phyloP scores from a whole-genome alignment of 2,329 filamentous ascomycete species.

The Claviceps purpurea region DNA sequence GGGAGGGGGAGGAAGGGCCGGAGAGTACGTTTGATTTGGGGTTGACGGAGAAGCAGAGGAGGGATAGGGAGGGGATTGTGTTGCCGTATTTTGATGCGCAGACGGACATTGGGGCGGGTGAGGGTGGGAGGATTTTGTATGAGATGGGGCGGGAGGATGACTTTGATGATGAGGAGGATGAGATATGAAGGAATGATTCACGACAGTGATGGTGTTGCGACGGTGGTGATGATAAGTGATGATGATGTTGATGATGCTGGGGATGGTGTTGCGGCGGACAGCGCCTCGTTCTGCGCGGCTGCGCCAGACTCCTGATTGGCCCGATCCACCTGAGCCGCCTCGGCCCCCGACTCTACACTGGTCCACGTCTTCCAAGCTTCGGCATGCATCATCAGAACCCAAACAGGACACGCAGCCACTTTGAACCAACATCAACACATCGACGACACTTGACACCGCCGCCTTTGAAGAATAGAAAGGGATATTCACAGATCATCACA shows the following conservation, averaged over 20 bases:
- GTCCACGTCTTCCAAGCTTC: background rate
- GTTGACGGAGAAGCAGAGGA: conserved; percentile 79
- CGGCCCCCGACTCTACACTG: conserved; percentile 1
- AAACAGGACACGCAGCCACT: background rate
- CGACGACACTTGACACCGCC: background rate
- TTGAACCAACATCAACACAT: conserved; percentile 1
- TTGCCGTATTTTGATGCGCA: conserved; percentile 96
- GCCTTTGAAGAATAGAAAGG: background rate
- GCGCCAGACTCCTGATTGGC: conserved; percentile 7
- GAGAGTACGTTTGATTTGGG: conserved; percentile 75
- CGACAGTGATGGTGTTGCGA: background rate
- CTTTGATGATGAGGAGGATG: conserved; percentile 92
- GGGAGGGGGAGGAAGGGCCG: conserved; percentile 40
- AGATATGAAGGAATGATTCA: conserved; percentile 50
- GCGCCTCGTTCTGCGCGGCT: background rate
- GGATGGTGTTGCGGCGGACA: background rate
- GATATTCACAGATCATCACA: background rate
- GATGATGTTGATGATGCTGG: background rate
- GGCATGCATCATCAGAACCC: background rate
- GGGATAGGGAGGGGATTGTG: conserved; percentile 77
- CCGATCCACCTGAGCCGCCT: background rate
- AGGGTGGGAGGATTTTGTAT: conserved; percentile 87
- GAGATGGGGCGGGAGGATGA: conserved; percentile 96
- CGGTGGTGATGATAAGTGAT: background rate
- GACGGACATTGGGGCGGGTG: conserved; percentile 61